A percentile compares a stretch with the other conserved stretches of the same genome.
These are phyloP conservation scores for Rhexocercosporidium sp. DNA, from an alignment of 2,329 filamentous ascomycete genomes.

Conservation along the genomic window DNA sequence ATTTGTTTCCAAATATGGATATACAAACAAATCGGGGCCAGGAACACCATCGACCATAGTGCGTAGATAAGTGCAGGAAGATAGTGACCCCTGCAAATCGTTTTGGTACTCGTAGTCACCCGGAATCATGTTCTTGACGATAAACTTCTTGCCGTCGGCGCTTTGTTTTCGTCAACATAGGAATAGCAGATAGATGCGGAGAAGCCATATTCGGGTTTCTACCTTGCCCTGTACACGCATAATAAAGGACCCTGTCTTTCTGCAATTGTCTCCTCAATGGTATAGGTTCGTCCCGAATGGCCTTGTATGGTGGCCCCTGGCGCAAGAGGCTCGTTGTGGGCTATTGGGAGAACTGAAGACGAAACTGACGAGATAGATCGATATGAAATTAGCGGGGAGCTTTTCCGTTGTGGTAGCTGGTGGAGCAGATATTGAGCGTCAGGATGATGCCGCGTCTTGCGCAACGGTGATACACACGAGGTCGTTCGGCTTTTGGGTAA, in stretches of 20 bases:
- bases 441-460: not conserved
- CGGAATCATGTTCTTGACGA: constrained; percentile 12
- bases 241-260: not conserved
- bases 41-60: constrained; percentile 49
- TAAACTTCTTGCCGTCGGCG: constrained; percentile 7
- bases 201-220: not conserved
- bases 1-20: constrained; percentile 50
- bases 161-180: constrained; percentile 1
- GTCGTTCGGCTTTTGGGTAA: too few species aligned
- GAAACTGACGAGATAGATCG: not conserved
- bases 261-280: not conserved
- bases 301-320: not conserved
- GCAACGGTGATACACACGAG: not conserved
- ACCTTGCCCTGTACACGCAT: not conserved
- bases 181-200: not conserved
- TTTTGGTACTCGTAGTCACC: constrained; percentile 6
- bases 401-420: not conserved
- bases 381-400: not conserved
- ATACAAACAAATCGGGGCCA: constrained; percentile 52
- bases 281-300: not conserved
- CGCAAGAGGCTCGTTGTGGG: not conserved
- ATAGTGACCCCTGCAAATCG: constrained; percentile 27
- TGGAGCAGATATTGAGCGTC: not conserved
- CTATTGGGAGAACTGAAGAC: not conserved
- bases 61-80: constrained; percentile 43